These are phyloP conservation scores for Russula abietina DNA, from an alignment of 768 basidiomycete species.

Conservation along the genomic window DNA sequence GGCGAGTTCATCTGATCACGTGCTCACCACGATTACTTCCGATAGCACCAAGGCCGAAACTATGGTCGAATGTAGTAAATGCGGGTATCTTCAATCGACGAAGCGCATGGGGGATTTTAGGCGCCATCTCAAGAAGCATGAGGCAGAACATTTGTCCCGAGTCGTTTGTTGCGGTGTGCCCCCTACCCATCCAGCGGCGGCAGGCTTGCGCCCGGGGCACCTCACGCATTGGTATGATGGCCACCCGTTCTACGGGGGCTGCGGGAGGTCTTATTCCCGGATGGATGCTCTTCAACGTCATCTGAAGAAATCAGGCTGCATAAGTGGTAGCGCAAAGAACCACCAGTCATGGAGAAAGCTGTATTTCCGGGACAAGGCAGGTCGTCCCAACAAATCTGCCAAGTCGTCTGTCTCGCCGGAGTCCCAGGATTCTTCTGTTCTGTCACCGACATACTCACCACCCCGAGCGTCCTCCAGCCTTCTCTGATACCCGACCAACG, in stretches of 20 bases:
- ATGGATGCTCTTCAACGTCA: constrained; percentile 19
- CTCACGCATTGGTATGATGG: neutral
- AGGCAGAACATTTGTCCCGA: neutral
- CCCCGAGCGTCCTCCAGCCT: too few relatives aligned
- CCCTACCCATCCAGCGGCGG: neutral
- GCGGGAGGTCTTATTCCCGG: constrained; percentile 13
- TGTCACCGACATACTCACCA: neutral
- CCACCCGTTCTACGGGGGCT: constrained; percentile 7
- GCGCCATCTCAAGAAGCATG: constrained; percentile 12
- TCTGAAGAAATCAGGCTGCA: constrained; percentile 6
- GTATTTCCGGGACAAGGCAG: neutral
- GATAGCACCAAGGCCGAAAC: neutral
- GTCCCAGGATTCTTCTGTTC: neutral
- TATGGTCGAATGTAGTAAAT: neutral
- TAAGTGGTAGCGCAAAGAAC: constrained; percentile 3
- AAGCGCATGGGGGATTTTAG: constrained; percentile 11
- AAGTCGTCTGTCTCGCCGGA: neutral
- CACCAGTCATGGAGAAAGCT: constrained; percentile 12
- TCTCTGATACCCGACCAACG: neutral
- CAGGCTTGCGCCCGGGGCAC: neutral
- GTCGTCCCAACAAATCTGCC: neutral
- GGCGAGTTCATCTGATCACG: neutral
- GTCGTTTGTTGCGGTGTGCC: constrained; percentile 17
- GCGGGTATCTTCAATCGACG: constrained; percentile 5
- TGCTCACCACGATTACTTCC: neutral